phyloP scores from a whole-genome alignment of 1,139 yeast genomes.

The Hemisphaericaspora xylanilytica region DNA sequence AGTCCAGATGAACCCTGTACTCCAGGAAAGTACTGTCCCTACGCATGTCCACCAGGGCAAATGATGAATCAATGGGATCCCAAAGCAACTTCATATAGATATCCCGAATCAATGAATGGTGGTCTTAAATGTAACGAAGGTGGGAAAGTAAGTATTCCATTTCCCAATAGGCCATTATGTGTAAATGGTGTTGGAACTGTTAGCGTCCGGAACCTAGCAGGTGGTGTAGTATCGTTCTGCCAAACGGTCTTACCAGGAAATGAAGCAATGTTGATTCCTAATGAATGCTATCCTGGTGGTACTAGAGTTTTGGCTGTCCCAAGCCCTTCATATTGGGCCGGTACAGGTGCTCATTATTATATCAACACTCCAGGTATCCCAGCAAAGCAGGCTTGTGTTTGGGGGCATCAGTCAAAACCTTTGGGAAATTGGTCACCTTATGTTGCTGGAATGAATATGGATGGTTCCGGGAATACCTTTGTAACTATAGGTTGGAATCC shows the following conservation, averaged over 20 bases:
- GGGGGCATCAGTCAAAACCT: constrained; percentile 72
- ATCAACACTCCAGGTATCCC: constrained; percentile 84
- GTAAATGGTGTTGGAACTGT: constrained; percentile 75
- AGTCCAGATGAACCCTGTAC: constrained; percentile 72
- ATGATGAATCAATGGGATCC: constrained; percentile 80
- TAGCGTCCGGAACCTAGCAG: constrained; percentile 53
- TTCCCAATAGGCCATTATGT: constrained; percentile 60
- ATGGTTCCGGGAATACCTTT: constrained; percentile 61
- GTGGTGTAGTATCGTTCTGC: constrained; percentile 71
- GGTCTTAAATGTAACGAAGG: constrained; percentile 73
- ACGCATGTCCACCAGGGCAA: constrained; percentile 85
- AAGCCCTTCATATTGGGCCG: constrained; percentile 68
- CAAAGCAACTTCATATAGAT: constrained; percentile 53
- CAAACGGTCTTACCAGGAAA: constrained; percentile 93
- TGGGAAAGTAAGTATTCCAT: constrained; percentile 67
- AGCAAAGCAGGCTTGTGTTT: constrained; percentile 72
- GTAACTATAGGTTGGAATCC: constrained; percentile 94
- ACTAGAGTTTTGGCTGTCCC: constrained; percentile 72
- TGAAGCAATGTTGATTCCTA: constrained; percentile 91
- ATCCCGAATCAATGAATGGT: constrained; percentile 76
- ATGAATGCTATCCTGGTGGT: constrained; percentile 49
- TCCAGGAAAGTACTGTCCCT: constrained; percentile 78
- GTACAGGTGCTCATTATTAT: constrained; percentile 85
- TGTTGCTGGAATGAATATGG: constrained; percentile 87
- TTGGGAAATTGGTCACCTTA: constrained; percentile 92